Conservation (phyloP, 2,329 filamentous ascomycete genomes). For the Ophiostoma australiae region DNA sequence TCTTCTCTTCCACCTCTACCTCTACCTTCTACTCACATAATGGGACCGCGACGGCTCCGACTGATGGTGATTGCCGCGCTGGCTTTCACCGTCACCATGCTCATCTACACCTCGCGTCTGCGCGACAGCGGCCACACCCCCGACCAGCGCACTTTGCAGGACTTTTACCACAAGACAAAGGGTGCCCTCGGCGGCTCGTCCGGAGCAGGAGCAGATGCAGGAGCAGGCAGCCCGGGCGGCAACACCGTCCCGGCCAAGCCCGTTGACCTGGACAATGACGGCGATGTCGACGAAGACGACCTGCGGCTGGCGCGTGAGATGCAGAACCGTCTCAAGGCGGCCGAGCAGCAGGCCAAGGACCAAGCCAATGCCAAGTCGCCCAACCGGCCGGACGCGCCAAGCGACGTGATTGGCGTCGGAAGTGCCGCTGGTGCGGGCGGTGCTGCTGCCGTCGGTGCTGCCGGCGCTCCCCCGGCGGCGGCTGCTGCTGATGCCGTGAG, state of each 20-base stretch:
- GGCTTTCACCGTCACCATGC: constrained; percentile 58
- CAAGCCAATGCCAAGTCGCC: constrained; percentile 62
- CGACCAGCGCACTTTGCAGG: constrained; percentile 41
- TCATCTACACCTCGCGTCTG: constrained; percentile 67
- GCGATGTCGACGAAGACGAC: constrained; percentile 54
- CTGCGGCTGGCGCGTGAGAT: constrained; percentile 49
- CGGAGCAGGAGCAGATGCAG: neutral
- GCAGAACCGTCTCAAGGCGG: constrained; percentile 59
- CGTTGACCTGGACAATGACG: constrained; percentile 51
- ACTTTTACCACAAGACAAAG: constrained; percentile 58
- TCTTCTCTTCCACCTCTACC: neutral
- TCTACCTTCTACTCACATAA: constrained; percentile 15
- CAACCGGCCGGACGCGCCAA: constrained; percentile 54
- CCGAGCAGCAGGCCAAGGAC: constrained; percentile 64
- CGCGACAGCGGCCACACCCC: constrained; percentile 47
- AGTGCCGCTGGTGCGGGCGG: constrained; percentile 49
- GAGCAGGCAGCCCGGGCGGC: constrained; percentile 34
- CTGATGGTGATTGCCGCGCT: constrained; percentile 61
- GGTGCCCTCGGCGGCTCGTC: constrained; percentile 41
- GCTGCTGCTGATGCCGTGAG: constrained; percentile 42
- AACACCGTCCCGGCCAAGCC: constrained; percentile 36
- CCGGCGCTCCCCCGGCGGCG: constrained; percentile 33
- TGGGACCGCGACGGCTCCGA: constrained; percentile 66
- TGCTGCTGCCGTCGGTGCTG: constrained; percentile 29
- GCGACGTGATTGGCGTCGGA: constrained; percentile 54